These are phyloP conservation scores for Crotalaria pallida DNA, from an alignment of 306 rosid genomes.

Conservation along the genomic window DNA sequence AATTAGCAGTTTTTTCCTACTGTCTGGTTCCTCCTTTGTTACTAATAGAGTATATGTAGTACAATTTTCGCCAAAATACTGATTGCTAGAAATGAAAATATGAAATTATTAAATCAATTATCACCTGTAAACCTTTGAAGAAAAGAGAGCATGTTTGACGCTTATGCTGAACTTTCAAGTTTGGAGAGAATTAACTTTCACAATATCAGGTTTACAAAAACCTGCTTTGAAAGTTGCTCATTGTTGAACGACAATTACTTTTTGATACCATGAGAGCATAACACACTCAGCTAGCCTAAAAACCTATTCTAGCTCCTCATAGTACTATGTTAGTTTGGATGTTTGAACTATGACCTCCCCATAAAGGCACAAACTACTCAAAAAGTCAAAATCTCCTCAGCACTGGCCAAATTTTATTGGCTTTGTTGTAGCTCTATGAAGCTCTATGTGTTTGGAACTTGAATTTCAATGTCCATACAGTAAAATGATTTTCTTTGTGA, in stretches of 20 bases:
- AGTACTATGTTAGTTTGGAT: neutral
- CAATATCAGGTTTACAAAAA: neutral
- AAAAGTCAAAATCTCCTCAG: neutral
- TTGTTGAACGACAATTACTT: neutral
- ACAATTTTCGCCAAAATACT: slow-evolving; percentile 7
- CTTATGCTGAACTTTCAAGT: neutral
- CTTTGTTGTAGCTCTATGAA: neutral
- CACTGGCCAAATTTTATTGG: neutral
- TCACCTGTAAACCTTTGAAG: neutral
- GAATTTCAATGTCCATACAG: neutral
- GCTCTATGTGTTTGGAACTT: neutral
- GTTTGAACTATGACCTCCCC: neutral
- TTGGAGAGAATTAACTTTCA: neutral
- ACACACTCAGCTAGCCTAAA: neutral
- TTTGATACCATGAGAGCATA: neutral
- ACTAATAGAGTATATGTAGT: too few species aligned
- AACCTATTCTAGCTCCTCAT: neutral
- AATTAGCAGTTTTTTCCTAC: neutral
- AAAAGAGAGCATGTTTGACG: neutral
- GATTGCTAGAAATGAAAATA: neutral
- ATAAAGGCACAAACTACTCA: neutral
- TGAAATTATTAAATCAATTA: neutral
- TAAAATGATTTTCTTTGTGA: neutral
- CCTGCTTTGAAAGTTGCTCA: neutral
- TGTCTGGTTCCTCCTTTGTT: neutral